These are phyloP conservation scores for Phaeotremella skinneri DNA, from an alignment of 768 basidiomycete genomes.

Conservation along the genomic window DNA sequence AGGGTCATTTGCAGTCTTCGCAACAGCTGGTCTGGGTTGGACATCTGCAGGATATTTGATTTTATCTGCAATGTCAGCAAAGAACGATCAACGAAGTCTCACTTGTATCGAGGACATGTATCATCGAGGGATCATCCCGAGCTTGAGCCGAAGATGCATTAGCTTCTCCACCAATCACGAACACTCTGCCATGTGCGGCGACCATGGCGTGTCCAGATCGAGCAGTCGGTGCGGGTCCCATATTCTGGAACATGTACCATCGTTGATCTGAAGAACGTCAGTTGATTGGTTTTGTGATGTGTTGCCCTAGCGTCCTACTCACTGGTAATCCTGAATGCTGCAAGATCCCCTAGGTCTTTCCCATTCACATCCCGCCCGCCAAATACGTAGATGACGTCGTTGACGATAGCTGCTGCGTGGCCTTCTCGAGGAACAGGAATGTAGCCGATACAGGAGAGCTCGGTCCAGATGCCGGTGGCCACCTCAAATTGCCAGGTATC, in stretches of 20 bases:
- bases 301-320: slow-evolving; percentile 51
- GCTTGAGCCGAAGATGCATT: slow-evolving; percentile 62
- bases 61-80: slow-evolving; percentile 60
- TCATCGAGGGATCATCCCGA: slow-evolving; percentile 71
- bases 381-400: slow-evolving; percentile 96
- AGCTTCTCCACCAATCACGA: slow-evolving; percentile 93
- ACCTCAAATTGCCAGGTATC: slow-evolving; percentile 96
- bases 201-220: slow-evolving; percentile 99
- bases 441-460: slow-evolving; percentile 91
- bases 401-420: slow-evolving; percentile 91
- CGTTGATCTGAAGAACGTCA: slow-evolving; percentile 68
- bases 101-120: slow-evolving; percentile 97
- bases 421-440: slow-evolving; percentile 95
- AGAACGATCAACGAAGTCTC: slow-evolving; percentile 48
- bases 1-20: not conserved
- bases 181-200: slow-evolving; percentile 74
- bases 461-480: slow-evolving; percentile 75
- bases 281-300: slow-evolving; percentile 14
- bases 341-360: slow-evolving; percentile 87
- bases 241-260: slow-evolving; percentile 99
- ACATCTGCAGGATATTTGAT: slow-evolving; percentile 80
- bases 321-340: slow-evolving; percentile 98
- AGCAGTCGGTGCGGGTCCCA: slow-evolving; percentile 91
- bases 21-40: not conserved
- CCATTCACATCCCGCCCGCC: slow-evolving; percentile 96